Evolutionary conservation across 2,329 filamentous ascomycete species (phyloP).

Genomic region (Juglanconis juglandina): DNA sequence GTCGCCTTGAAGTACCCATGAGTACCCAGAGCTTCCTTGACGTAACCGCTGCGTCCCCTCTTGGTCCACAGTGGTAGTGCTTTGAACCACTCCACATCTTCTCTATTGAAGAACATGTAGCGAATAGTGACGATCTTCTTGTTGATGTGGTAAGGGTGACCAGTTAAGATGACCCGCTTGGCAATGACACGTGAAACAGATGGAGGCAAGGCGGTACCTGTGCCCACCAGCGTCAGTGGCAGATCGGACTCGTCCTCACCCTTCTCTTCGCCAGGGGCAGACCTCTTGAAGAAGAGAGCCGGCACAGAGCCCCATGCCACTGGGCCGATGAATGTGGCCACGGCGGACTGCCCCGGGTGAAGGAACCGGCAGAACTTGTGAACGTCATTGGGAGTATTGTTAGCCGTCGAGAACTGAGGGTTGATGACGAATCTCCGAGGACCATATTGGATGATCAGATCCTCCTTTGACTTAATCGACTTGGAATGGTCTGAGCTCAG

Average conservation of each 20-base stretch:
- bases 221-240: conserved; percentile 72
- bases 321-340: conserved; percentile 86
- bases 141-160: conserved; percentile 98
- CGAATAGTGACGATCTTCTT: conserved; percentile 94
- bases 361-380: conserved; percentile 94
- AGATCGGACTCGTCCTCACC: conserved; percentile 42
- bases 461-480: conserved; percentile 86
- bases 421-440: conserved; percentile 83
- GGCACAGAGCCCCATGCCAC: conserved; percentile 92
- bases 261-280: conserved; percentile 38
- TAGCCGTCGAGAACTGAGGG: conserved; percentile 84
- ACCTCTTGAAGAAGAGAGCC: conserved; percentile 77
- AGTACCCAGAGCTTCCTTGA: conserved; percentile 92
- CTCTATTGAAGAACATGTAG: conserved; percentile 99
- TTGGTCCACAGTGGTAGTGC: conserved; percentile 92
- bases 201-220: conserved; percentile 80
- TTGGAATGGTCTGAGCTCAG: conserved; percentile 72
- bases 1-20: conserved; percentile 99
- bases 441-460: conserved; percentile 87
- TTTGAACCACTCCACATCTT: conserved; percentile 97
- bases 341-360: conserved; percentile 83
- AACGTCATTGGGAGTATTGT: conserved; percentile 90
- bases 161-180: conserved; percentile 90
- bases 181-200: conserved; percentile 77
- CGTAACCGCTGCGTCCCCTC: conserved; percentile 79